A percentile compares a stretch with the other conserved stretches of the same genome.
These are phyloP conservation scores for Helicostylum pulchrum DNA, from an alignment of 192 early-diverging fungal species.

Conservation along the genomic window DNA sequence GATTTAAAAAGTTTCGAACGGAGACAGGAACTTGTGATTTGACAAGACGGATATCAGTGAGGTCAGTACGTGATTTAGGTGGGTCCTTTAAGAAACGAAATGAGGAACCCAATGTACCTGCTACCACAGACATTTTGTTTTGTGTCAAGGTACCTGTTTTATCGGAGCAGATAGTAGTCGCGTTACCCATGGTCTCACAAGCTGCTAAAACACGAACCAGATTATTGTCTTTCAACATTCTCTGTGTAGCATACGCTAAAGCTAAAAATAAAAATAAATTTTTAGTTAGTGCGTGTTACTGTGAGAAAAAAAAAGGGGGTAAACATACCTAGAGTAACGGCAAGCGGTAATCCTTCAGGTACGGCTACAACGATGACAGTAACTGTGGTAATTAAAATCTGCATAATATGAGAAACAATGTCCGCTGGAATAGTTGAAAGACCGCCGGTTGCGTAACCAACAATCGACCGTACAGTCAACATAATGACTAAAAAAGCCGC, in stretches of 20 bases:
- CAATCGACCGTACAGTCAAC: conserved; percentile 80
- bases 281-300: not conserved
- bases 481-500: conserved; percentile 81
- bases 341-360: conserved; percentile 97
- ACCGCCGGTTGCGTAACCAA: conserved; percentile 38
- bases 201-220: conserved; percentile 92
- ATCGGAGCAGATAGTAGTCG: conserved; percentile 97
- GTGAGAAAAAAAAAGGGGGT: not conserved
- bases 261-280: conserved; percentile 40
- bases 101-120: conserved; percentile 73
- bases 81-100: conserved; percentile 55
- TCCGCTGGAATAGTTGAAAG: conserved; percentile 28
- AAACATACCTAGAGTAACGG: conserved; percentile 70
- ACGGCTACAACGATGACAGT: conserved; percentile 99
- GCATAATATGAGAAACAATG: conserved; percentile 61
- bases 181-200: conserved; percentile 99
- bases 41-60: conserved; percentile 50
- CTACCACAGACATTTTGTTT: conserved; percentile 95
- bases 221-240: conserved; percentile 97
- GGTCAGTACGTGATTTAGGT: conserved; percentile 32
- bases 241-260: conserved; percentile 88
- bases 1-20: conserved; percentile 55
- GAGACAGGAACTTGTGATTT: conserved; percentile 35
- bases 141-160: conserved; percentile 98
- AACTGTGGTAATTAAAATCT: conserved; percentile 85